Base-by-base conservation (phyloP, 257 asterid genomes). In the Pogostemon cablin region DNA sequence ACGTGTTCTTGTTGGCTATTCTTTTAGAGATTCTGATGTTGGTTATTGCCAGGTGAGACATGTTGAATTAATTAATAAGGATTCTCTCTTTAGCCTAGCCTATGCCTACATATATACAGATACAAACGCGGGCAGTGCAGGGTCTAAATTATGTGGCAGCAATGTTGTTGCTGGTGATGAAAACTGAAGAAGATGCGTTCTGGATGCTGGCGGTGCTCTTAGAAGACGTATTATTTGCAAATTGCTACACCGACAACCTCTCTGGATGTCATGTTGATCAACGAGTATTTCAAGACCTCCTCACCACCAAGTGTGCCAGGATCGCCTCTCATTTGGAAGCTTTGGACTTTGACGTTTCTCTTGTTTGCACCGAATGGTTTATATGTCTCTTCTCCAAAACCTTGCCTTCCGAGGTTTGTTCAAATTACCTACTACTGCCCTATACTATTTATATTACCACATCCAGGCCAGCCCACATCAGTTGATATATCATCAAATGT, bases 221-320 rank as follows among this genome's bases (percentile, higher is more conserved):
- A 17, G 98, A 92, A 79, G 75, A 88, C 40, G 96, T 92, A 11
- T 73, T 92, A 67, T 96, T 90, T 73, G 86, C 72, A 48, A 96
- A 92, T 76, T 92, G 98, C 66, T 92, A 92, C 84, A 92, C 93
- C 34, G 75, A 77, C 62, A 90, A 90, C 83, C 80, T 92, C 65
- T 88, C 96, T 66, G 98, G 98, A 63, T 92, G 98, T 78, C 98
- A 92, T 73, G 92, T 92, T 34, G 98, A 90, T 63, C 98, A 92
- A 69, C 80, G 96, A 83, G 98, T 92, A 48, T 92, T 92, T 55
- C 86, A 84, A 80, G 96, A 92, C 82, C 79, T 88, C 47, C 84
- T 92, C 57, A 68, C 82, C 71, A 86, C 82, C 68, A 87, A 92
- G 78, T 90, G 96, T 69, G 91, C 95, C 0, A 87, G 95, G 95